phyloP scores from a whole-genome alignment of 2,329 filamentous ascomycete species.

The Fusarium scirpi region DNA sequence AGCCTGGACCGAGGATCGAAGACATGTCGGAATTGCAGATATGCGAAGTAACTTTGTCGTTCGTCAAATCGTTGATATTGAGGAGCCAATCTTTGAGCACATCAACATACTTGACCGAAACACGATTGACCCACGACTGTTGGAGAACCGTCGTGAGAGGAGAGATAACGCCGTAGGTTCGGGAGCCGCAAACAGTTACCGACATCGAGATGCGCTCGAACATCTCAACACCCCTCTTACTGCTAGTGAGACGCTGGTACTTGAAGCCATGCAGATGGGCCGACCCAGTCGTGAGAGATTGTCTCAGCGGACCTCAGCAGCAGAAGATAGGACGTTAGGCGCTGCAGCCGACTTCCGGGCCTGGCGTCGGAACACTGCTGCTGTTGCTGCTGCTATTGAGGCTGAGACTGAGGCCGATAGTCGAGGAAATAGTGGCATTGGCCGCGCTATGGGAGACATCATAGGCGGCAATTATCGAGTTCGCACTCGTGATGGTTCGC shows the following conservation, averaged over 20 bases:
- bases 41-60: conserved; percentile 73
- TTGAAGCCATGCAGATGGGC: conserved; percentile 67
- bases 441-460: conserved; percentile 56
- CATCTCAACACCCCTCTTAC: conserved; percentile 64
- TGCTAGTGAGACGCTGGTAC: conserved; percentile 65
- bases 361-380: not conserved
- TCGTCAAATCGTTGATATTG: conserved; percentile 76
- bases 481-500: conserved; percentile 46
- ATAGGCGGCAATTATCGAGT: conserved; percentile 52
- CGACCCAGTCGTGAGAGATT: conserved; percentile 63
- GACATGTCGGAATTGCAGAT: conserved; percentile 79
- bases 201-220: conserved; percentile 54
- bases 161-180: conserved; percentile 35
- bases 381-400: conserved; percentile 30
- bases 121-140: conserved; percentile 65
- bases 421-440: conserved; percentile 53
- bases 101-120: conserved; percentile 67
- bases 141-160: conserved; percentile 62
- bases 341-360: conserved; percentile 24
- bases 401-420: conserved; percentile 47
- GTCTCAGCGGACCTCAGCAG: conserved; percentile 40
- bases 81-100: conserved; percentile 68
- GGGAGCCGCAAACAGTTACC: conserved; percentile 23
- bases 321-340: conserved; percentile 32
- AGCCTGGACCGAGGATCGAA: conserved; percentile 93